Evolutionary conservation across 1,284 basidiomycete genomes (phyloP), one percentile per base, ranked within the genome.

Genomic region (Irpex sp.): DNA sequence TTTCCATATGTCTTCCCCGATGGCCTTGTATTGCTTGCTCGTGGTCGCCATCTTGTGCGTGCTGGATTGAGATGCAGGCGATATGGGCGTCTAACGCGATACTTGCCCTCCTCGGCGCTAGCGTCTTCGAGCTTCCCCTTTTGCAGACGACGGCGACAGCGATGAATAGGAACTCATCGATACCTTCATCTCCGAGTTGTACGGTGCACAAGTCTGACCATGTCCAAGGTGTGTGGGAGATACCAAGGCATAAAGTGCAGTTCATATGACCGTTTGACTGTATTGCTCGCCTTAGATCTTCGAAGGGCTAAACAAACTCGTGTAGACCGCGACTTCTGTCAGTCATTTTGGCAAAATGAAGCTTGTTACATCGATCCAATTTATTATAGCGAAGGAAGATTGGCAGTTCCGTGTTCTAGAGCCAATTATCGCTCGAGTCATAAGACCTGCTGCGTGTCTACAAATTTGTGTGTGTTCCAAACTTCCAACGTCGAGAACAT

Each of bases 1-100:
- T 75, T 96, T 97, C 94, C 94, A 97, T 44, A 95, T 84, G 73
- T 97, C 94, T 72, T 97, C 94, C 55, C 92, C 91, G 65, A 92
- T 86, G 68, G 82, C 84, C 74, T 93, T 93, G 78, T 91, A 91
- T 70, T 93, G 91, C 72, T 92, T 93, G 76, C 82, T 87, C 59
- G 84, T 83, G 51, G 87, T 86, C 59, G 89, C 83, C 89, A 91
- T 78, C 54, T 51, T 51, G 44, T 47, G 26, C 26, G 26, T 26
- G 26, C 26, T 26, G 26, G 26, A 26, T 26, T 26, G 26, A 26
- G 26, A 4, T 26, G 3, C 3, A 26, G 26, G 26, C 26, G 26
- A 26, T 26, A n/a, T 52, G 15, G 21, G 21, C 51, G 51, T 26
- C 9, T 26, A 52, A n/a, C 6, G 7, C 9, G 13, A 26, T 26